phyloP scores from a whole-genome alignment of 768 basidiomycete genomes.

The Rhizopogon vesiculosus region DNA sequence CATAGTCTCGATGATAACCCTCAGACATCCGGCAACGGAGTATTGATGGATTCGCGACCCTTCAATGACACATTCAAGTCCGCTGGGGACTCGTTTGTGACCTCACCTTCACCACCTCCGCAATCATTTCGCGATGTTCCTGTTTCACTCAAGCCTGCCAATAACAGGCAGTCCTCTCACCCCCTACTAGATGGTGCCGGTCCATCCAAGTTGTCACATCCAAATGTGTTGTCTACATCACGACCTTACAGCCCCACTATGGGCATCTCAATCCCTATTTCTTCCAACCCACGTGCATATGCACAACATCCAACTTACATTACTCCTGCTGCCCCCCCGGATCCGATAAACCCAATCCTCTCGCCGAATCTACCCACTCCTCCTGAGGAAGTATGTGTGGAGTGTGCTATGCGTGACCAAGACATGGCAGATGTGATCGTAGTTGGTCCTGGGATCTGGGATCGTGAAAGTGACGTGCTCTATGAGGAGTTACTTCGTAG shows the following conservation, averaged over 20 bases:
- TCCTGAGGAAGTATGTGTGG: constrained; percentile 86
- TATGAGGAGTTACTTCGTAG: constrained; percentile 73
- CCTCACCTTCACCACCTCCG: constrained; percentile 19
- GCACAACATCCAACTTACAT: constrained; percentile 78
- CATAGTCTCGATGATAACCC: constrained; percentile 45
- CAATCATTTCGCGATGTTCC: constrained; percentile 18
- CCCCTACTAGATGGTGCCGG: constrained; percentile 30
- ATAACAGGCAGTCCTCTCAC: constrained; percentile 44
- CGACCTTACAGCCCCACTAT: constrained; percentile 43
- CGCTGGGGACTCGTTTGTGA: constrained; percentile 21
- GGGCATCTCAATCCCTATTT: constrained; percentile 52
- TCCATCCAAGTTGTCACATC: constrained; percentile 35
- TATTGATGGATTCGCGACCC: constrained; percentile 20
- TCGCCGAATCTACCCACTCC: constrained; percentile 46
- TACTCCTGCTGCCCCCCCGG: constrained; percentile 48
- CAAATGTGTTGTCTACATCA: constrained; percentile 55
- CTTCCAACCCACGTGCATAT: constrained; percentile 61
- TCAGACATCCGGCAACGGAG: constrained; percentile 13
- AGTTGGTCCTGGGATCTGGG: constrained; percentile 83
- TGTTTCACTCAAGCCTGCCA: constrained; percentile 31
- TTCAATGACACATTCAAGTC: constrained; percentile 28
- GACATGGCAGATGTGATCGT: constrained; percentile 98
- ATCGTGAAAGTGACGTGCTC: constrained; percentile 78
- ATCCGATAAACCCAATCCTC: constrained; percentile 58
- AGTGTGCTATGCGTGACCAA: constrained; percentile 98